phyloP scores from a whole-genome alignment of 1,284 basidiomycete species.

The Wallemia hederae region DNA sequence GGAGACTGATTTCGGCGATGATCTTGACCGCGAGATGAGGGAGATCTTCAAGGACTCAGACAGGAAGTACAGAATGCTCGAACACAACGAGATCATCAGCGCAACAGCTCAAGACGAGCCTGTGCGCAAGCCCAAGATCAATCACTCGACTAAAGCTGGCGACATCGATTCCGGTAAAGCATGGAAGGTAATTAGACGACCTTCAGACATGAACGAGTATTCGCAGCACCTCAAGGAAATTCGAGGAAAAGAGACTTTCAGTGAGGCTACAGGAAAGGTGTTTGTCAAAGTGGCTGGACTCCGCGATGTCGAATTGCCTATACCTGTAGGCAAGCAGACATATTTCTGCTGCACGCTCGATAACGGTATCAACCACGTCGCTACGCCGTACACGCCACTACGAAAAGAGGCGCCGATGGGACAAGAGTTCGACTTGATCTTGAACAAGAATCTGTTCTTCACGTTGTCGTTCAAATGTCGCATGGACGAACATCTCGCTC shows the following conservation, averaged over 20 bases:
- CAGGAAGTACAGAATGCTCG: background rate
- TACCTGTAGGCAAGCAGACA: constrained; percentile 36
- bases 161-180: constrained; percentile 55
- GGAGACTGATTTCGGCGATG: background rate
- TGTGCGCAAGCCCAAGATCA: constrained; percentile 19
- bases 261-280: constrained; percentile 1
- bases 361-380: constrained; percentile 88
- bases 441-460: background rate
- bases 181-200: constrained; percentile 59
- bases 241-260: background rate
- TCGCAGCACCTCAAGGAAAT: background rate
- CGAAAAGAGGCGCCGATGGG: constrained; percentile 37
- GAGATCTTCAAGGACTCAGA: background rate
- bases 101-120: background rate
- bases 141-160: constrained; percentile 36
- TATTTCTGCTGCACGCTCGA: constrained; percentile 66
- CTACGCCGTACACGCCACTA: constrained; percentile 49
- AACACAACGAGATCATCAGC: background rate
- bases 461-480: constrained; percentile 13
- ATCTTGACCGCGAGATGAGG: background rate
- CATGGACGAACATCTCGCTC: background rate
- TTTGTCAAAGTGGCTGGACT: constrained; percentile 38
- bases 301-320: constrained; percentile 35
- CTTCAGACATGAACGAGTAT: constrained; percentile 47
- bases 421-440: constrained; percentile 69